Evolutionary conservation across 257 asterid genomes (phyloP).

Genomic region (Gardenia jasminoides): DNA sequence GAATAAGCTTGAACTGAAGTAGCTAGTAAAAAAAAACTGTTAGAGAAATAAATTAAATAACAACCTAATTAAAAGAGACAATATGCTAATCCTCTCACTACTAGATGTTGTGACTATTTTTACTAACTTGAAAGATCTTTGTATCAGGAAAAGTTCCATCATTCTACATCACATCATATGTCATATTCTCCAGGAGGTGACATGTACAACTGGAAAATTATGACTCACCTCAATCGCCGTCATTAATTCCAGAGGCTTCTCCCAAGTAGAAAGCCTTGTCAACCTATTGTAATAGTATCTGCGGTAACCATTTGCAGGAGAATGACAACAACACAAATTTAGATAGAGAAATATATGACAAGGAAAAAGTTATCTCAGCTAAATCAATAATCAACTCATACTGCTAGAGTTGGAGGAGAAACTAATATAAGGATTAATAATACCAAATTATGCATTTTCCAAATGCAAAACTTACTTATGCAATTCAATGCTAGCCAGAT

Average conservation of each 20-base stretch:
- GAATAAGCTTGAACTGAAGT: too few relatives aligned
- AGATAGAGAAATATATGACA: constrained; percentile 9
- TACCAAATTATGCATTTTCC: neutral
- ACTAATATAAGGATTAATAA: neutral
- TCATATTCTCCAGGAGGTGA: neutral
- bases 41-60: neutral
- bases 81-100: neutral
- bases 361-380: neutral
- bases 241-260: constrained; percentile 89
- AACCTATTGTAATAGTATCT: constrained; percentile 78
- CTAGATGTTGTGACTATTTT: neutral
- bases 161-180: neutral
- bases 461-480: neutral
- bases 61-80: neutral
- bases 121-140: neutral
- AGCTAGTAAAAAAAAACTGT: neutral
- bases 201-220: neutral
- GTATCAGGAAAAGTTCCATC: neutral
- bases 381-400: neutral
- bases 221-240: constrained; percentile 62
- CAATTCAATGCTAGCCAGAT: neutral
- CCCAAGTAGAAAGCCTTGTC: constrained; percentile 79
- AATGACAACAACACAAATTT: constrained; percentile 1
- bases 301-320: constrained; percentile 25
- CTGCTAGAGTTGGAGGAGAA: neutral